Base-by-base conservation (phyloP, 805 yeast genomes). In the Yarrowia sp. region DNA sequence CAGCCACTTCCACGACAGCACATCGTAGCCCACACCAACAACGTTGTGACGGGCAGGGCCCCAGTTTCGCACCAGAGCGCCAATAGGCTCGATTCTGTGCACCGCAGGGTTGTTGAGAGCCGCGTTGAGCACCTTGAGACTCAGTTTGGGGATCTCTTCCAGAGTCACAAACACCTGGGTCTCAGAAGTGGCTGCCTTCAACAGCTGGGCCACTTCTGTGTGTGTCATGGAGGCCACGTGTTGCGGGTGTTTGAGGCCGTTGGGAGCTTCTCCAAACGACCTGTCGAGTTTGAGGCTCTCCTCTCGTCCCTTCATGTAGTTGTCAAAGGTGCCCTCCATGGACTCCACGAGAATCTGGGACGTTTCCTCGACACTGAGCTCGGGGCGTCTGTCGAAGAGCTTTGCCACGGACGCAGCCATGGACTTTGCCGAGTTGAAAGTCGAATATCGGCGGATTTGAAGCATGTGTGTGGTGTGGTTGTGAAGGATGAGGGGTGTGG, bases 241-340 rank as follows among this genome's bases (percentile, higher is more conserved):
- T n/a, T 42, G 51, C 8, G 64, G 64, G 51, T 58, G 64, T 33
- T 43, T 58, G 43, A 58, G 64, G n/a, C 64, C 51, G 51, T 43
- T 58, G 42, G 64, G 50, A 1, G 51, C 64, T 42, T 58, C 64
- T 8, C 64, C 64, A 14, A 39, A 58, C 1, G 51, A 43, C n/a
- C 11, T 10, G 28, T 58, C 64, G 2, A 44, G 50, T 8, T 14
- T 58, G 8, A 58, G 33, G 35, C 44, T 33, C 15, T 44, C 33
- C 14, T 42, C 43, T 43, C 50, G 35, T 2, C 42, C 41, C 51
- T 58, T 58, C 64, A 58, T 58, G 43, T 43, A 44, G 51, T 44
- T 43, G 4, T 58, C 43, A 35, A 58, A 58, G 1, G 50, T 43
- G 28, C 51, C 64, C 13, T 58, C 51, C 64, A 58, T 58, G 36